A percentile compares a stretch with the other conserved stretches of the same genome.
phyloP scores from a whole-genome alignment of 116 monocot species.

The Papilionanthe hybrid region DNA sequence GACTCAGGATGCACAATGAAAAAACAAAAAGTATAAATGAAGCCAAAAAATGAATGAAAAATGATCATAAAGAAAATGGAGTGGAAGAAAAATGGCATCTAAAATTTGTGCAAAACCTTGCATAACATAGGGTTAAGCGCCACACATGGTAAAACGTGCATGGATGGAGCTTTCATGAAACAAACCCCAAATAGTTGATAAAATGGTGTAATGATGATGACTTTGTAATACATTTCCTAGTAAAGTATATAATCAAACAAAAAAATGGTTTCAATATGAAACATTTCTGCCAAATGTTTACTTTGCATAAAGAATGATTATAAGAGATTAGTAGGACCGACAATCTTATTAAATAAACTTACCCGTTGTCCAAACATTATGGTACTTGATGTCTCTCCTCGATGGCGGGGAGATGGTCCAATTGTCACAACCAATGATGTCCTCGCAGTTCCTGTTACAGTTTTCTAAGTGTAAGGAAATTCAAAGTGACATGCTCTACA shows the following conservation, averaged over 20 bases:
- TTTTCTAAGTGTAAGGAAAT: background rate
- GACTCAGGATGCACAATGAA: background rate
- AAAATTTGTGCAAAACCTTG: background rate
- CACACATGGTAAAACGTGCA: background rate
- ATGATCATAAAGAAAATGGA: background rate
- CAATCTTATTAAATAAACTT: conserved; percentile 15
- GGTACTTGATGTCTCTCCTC: conserved; percentile 95
- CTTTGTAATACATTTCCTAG: background rate
- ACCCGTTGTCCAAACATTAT: conserved; percentile 99
- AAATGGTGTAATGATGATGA: background rate
- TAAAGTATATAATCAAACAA: background rate
- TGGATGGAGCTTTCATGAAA: background rate
- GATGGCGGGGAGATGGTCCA: conserved; percentile 94
- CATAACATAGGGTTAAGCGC: background rate
- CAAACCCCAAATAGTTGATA: background rate
- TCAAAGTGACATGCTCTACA: background rate
- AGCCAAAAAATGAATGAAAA: background rate
- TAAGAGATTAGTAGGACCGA: background rate
- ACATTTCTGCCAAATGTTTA: background rate
- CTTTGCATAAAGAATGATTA: background rate
- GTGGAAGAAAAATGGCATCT: background rate
- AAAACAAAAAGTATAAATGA: background rate
- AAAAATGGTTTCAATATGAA: background rate
- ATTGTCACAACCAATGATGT: conserved; percentile 95
- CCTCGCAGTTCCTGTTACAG: conserved; percentile 77